These are phyloP conservation scores for Magnolia kwangsiensis DNA, from an alignment of 164 flowering plant species.

Conservation along the genomic window DNA sequence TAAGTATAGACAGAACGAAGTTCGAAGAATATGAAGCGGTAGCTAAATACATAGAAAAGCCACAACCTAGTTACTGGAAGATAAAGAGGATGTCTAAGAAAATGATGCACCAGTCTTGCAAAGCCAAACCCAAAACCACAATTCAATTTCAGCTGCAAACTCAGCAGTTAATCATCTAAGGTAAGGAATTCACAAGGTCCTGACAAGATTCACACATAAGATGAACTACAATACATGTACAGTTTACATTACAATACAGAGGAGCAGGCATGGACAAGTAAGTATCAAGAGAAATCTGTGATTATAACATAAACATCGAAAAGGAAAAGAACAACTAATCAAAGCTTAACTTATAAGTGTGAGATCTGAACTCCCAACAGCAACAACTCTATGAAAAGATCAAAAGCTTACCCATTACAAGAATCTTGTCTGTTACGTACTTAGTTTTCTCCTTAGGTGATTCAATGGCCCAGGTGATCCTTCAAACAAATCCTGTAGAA, in stretches of 20 bases:
- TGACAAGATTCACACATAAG: not conserved
- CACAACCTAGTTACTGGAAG: not conserved
- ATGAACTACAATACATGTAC: constrained; percentile 11
- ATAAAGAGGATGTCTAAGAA: not conserved
- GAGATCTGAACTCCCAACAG: not conserved
- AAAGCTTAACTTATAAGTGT: not conserved
- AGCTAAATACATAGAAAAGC: not conserved
- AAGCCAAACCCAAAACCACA: not conserved
- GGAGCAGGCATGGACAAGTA: constrained; percentile 9
- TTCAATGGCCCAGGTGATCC: constrained; percentile 56
- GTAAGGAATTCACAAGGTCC: not conserved
- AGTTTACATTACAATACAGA: constrained; percentile 7
- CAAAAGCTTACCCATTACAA: constrained; percentile 21
- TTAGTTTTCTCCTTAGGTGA: constrained; percentile 43
- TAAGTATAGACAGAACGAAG: not conserved
- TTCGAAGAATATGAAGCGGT: not conserved
- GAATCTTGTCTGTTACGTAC: constrained; percentile 27
- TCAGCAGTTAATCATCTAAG: not conserved
- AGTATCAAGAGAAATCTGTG: not conserved
- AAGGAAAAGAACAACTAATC: not conserved
- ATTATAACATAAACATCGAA: constrained; percentile 6
- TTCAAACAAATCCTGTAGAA: constrained; percentile 72
- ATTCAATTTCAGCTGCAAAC: not conserved
- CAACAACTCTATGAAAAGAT: not conserved
- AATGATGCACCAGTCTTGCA: not conserved